These are phyloP conservation scores for Carpinus viminea DNA, from an alignment of 306 rosid genomes.

Conservation along the genomic window DNA sequence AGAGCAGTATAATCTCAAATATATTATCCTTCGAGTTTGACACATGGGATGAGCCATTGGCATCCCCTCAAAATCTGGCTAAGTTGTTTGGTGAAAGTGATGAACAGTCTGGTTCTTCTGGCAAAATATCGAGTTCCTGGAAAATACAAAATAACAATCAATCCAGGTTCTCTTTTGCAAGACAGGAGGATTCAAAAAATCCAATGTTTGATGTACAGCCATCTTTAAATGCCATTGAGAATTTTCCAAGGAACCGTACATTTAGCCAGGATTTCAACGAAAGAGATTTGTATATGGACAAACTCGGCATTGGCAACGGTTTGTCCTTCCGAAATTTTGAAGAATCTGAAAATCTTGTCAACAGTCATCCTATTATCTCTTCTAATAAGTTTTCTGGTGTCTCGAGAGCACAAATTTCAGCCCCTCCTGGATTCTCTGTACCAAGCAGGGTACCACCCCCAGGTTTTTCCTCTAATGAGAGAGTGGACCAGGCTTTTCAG, in stretches of 20 bases:
- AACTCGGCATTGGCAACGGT: conserved; percentile 51
- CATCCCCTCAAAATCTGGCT: conserved; percentile 65
- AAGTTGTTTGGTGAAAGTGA: conserved; percentile 62
- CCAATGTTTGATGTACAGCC: conserved; percentile 52
- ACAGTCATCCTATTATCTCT: conserved; percentile 37
- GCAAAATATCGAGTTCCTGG: conserved; percentile 59
- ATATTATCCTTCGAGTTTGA: conserved; percentile 79
- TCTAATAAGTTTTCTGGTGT: conserved; percentile 61
- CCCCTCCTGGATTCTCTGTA: conserved; percentile 86
- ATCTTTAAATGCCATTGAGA: conserved; percentile 45
- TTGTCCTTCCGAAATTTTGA: conserved; percentile 45
- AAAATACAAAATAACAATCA: conserved; percentile 72
- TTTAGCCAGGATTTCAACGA: conserved; percentile 51
- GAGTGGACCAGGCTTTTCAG: conserved; percentile 62
- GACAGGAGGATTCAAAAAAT: conserved; percentile 68
- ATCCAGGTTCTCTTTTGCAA: conserved; percentile 88
- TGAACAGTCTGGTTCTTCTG: conserved; percentile 42
- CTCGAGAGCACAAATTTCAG: conserved; percentile 78
- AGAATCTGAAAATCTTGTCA: conserved; percentile 51
- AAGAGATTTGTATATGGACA: conserved; percentile 50
- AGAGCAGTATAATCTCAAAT: conserved; percentile 87
- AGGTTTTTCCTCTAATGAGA: conserved; percentile 78
- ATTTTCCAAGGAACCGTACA: conserved; percentile 43
- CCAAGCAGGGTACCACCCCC: conserved; percentile 86
- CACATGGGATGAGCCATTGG: conserved; percentile 64